These are phyloP conservation scores for Acanthamoeba lenticulata DNA, from an alignment of 208 protist genomes.

Conservation along the genomic window DNA sequence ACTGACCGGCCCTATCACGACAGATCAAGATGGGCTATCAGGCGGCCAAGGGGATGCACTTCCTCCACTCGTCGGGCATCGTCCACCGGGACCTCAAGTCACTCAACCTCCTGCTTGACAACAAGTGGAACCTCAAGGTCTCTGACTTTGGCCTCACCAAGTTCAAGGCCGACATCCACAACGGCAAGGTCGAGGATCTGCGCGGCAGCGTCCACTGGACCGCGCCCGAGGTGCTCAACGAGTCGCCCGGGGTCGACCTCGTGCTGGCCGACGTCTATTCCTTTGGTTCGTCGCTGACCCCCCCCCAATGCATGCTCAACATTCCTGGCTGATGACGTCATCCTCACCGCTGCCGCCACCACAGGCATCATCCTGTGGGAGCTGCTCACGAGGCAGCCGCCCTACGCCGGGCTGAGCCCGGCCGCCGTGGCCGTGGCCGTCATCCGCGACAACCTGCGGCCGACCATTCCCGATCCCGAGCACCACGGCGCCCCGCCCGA, in stretches of 20 bases:
- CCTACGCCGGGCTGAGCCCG: slow-evolving; percentile 53
- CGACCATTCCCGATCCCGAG: slow-evolving; percentile 38
- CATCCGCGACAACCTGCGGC: slow-evolving; percentile 47
- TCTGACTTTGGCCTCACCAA: slow-evolving; percentile 53
- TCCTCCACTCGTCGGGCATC: slow-evolving; percentile 26
- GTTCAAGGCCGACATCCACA: slow-evolving; percentile 47
- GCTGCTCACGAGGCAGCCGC: slow-evolving; percentile 10
- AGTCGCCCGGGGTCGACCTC: background rate
- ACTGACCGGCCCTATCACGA: too few relatives aligned
- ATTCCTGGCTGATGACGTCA: too few relatives aligned
- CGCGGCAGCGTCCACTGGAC: slow-evolving; percentile 63
- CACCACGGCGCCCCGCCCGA: background rate
- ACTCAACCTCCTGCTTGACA: slow-evolving; percentile 59
- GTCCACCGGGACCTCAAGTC: slow-evolving; percentile 61
- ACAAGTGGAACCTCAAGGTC: slow-evolving; percentile 67
- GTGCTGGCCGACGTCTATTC: slow-evolving; percentile 42
- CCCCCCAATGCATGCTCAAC: background rate
- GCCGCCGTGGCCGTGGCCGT: slow-evolving; percentile 59
- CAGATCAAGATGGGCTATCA: slow-evolving; percentile 42
- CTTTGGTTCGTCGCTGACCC: background rate
- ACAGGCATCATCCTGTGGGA: slow-evolving; percentile 66
- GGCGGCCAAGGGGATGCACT: slow-evolving; percentile 50
- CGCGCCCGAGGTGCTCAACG: slow-evolving; percentile 48
- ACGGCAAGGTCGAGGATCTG: background rate
- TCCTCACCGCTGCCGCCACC: too few relatives aligned